These are phyloP conservation scores for Xylaria bambusicola DNA, from an alignment of 495 filamentous ascomycete genomes.

Conservation along the genomic window DNA sequence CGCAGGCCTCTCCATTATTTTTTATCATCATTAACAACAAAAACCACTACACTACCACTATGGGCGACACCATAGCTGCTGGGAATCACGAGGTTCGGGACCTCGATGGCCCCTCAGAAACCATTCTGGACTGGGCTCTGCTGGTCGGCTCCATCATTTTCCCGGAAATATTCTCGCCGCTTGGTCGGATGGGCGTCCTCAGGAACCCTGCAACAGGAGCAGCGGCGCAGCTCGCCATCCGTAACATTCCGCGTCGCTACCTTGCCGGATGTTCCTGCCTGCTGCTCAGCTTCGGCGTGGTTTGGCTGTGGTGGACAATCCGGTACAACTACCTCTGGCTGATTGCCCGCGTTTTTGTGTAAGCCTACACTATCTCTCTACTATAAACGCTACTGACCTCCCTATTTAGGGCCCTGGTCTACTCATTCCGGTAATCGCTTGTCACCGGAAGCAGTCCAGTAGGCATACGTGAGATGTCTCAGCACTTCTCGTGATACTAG, in stretches of 20 bases:
- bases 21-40: not conserved
- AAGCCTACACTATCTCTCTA: not conserved
- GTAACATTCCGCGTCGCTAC: slow-evolving; percentile 4
- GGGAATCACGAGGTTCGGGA: not conserved
- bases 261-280: slow-evolving; percentile 1
- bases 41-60: not conserved
- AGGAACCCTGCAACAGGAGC: not conserved
- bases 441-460: no score
- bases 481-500: not conserved
- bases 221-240: not conserved
- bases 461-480: not conserved
- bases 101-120: not conserved
- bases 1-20: not conserved
- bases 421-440: not conserved
- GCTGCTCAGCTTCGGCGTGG: not conserved
- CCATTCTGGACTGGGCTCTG: not conserved
- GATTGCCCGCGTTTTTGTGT: not conserved
- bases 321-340: slow-evolving; percentile 7
- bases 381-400: not conserved
- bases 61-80: not conserved
- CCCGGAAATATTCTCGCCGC: not conserved
- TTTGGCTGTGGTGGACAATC: slow-evolving; percentile 5
- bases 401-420: slow-evolving; percentile 5
- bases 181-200: not conserved
- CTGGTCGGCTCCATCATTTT: slow-evolving; percentile 1